Percentiles rank a stretch among this genome's conserved stretches.
phyloP scores from a whole-genome alignment of 441 rosid genomes.

The Lepidium campestre region DNA sequence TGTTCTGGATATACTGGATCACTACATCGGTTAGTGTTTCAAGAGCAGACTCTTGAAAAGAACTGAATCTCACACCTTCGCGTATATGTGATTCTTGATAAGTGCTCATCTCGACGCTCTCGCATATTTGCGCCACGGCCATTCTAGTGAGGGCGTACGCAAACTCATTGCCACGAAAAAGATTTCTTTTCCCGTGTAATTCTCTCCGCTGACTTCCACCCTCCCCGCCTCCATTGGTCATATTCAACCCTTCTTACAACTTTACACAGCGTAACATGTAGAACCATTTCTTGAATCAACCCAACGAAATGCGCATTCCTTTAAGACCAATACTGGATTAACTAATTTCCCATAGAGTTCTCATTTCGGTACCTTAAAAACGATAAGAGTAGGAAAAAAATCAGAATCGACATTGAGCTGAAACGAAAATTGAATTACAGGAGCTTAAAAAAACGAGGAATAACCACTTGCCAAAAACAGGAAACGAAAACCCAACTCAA shows the following conservation, averaged over 20 bases:
- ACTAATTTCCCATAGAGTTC: not conserved
- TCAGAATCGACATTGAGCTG: conserved; percentile 3
- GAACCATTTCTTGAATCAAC: conserved; percentile 31
- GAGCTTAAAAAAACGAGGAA: not conserved
- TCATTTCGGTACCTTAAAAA: conserved; percentile 2
- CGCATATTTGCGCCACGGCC: conserved; percentile 77
- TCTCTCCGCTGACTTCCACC: conserved; percentile 51
- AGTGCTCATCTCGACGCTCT: conserved; percentile 62
- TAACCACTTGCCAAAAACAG: not conserved
- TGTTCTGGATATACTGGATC: conserved; percentile 38
- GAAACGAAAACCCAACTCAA: not conserved
- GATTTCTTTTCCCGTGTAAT: conserved; percentile 25
- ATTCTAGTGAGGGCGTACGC: conserved; percentile 53
- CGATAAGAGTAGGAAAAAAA: not conserved
- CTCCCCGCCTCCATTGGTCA: conserved; percentile 91
- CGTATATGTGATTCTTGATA: conserved; percentile 45
- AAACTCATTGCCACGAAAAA: conserved; percentile 40
- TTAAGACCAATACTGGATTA: not conserved
- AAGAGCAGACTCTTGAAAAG: conserved; percentile 73
- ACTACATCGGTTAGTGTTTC: conserved; percentile 60
- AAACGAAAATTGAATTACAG: not conserved
- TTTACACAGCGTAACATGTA: conserved; percentile 33
- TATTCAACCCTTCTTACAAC: conserved; percentile 74
- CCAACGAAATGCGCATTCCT: conserved; percentile 19
- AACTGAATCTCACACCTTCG: conserved; percentile 69